phyloP scores from a whole-genome alignment of 192 early-diverging fungal genomes.

The Umbelopsis sp. region DNA sequence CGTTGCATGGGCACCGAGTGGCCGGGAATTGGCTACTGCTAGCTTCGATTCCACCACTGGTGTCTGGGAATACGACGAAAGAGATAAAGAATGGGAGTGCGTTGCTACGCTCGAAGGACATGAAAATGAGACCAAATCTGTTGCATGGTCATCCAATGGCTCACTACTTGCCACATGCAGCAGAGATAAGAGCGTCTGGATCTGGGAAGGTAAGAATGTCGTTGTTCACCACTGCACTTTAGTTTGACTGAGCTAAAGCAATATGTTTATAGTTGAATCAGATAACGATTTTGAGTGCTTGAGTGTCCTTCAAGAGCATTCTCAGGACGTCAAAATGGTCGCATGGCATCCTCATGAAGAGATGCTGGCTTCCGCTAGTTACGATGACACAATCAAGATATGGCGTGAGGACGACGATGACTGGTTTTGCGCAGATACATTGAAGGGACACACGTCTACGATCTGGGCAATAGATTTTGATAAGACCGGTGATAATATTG shows the following conservation, averaged over 20 bases:
- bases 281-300: constrained; percentile 97
- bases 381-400: constrained; percentile 93
- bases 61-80: constrained; percentile 82
- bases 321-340: constrained; percentile 95
- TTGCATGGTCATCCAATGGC: constrained; percentile 84
- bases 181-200: constrained; percentile 98
- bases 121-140: constrained; percentile 96
- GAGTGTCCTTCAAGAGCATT: constrained; percentile 93
- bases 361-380: constrained; percentile 84
- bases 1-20: constrained; percentile 78
- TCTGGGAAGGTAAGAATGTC: constrained; percentile 80
- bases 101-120: constrained; percentile 96
- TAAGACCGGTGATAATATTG: constrained; percentile 56
- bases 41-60: constrained; percentile 94
- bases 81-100: constrained; percentile 73
- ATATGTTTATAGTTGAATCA: constrained; percentile 48
- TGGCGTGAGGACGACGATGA: constrained; percentile 97
- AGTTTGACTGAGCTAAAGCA: neutral
- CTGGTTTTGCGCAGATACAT: constrained; percentile 89
- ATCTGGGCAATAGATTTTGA: constrained; percentile 95
- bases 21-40: constrained; percentile 77
- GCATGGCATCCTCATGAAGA: constrained; percentile 89
- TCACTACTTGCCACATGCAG: constrained; percentile 91
- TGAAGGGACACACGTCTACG: constrained; percentile 86
- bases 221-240: neutral